Percentiles rank a stretch among this genome's conserved stretches.
Evolutionary conservation across 2,329 filamentous ascomycete genomes (phyloP).

Genomic region (Penicillium sclerotigenum): DNA sequence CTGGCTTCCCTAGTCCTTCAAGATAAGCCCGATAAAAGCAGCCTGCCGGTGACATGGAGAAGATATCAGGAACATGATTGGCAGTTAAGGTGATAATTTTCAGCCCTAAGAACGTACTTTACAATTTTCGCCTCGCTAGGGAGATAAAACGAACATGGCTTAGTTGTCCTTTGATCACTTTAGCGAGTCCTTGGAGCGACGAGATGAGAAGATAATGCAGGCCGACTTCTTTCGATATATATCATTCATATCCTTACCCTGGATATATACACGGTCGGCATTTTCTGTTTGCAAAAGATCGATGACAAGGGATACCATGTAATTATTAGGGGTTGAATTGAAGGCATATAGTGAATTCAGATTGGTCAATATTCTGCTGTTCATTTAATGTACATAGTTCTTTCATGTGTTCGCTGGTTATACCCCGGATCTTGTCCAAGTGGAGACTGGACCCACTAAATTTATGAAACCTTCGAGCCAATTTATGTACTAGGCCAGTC

Average conservation of each 20-base stretch:
- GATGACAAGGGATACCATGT: neutral
- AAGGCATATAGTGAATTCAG: neutral
- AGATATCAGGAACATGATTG: neutral
- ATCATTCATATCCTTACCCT: neutral
- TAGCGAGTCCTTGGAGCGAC: neutral
- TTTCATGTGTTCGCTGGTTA: neutral
- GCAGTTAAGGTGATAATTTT: neutral
- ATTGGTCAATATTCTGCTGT: neutral
- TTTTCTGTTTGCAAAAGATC: neutral
- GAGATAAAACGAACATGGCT: too few relatives aligned
- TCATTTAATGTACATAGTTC: neutral
- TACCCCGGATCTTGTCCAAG: neutral
- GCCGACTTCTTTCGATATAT: neutral
- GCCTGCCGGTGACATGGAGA: neutral
- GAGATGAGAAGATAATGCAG: neutral
- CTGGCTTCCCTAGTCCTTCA: neutral
- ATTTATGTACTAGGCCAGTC: neutral
- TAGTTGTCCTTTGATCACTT: too few relatives aligned
- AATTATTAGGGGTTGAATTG: neutral
- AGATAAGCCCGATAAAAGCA: neutral
- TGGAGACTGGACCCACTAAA: neutral
- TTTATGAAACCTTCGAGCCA: neutral
- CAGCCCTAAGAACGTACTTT: neutral
- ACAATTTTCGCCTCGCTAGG: too few relatives aligned
- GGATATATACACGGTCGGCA: neutral